Evolutionary conservation across 768 basidiomycete species (phyloP), one percentile per base, ranked within the genome.

Genomic region (Mycena vulgaris): DNA sequence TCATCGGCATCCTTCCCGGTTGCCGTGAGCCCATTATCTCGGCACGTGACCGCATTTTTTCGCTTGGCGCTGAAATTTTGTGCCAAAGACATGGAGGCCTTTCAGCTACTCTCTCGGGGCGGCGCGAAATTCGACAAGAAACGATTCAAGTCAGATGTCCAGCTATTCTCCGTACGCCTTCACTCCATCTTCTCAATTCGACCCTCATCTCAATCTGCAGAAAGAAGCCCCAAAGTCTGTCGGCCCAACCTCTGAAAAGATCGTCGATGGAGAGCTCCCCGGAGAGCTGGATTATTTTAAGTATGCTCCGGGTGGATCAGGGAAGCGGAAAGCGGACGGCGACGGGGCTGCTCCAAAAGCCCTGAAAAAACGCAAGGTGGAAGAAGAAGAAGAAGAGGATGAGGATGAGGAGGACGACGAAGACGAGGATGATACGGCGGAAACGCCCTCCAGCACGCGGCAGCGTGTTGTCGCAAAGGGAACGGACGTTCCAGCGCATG

Each of bases 231-330:
- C 65, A 11, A 73, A 68, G 74, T 70, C 76, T 73, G 77, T 67
- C 68, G 68, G 35, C 75, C 71, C 70, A 64, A 77, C 39, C 63
- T 40, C 48, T 40, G 63, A 21, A 53, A 63, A 39, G 39, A 19
- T 60, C 11, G 33, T 40, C 25, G 81, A 81, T n/a, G 83, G 81
- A 11, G 88, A 88, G 66, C 86, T 96, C 51, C 96, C 93, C 2
- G 74, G 84, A 2, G 94, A 93, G 75, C 87, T 98, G 9, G 95
- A 99, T 79, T 97, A 97, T 80, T 99, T 98, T 83, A 95, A 93
- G 75, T 95, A 95, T 70, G 91, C 93, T 3, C 86, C 90, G 70
- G 88, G 86, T 28, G 83, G 83, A 21, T 72, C 82, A 10, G 80
- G 77, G 37, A 93, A 93, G 77, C 87, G 90, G 62, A 91, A 90